Evolutionary conservation across 2,329 filamentous ascomycete species (phyloP).

Genomic region (Trichoderma sp.): DNA sequence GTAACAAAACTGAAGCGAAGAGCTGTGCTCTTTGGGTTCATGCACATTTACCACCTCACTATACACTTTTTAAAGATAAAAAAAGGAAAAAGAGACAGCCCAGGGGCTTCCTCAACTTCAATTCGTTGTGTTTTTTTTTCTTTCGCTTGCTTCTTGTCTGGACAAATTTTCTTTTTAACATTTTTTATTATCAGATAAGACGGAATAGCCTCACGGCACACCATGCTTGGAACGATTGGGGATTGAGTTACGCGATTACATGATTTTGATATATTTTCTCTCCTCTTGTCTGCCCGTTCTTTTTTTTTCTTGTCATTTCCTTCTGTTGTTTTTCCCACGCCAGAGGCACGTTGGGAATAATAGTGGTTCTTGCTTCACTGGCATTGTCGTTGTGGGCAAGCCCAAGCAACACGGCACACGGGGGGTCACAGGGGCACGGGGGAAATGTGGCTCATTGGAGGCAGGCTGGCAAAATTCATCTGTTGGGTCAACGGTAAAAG

Average conservation of each 20-base stretch:
- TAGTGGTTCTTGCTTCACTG: neutral
- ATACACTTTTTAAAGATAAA: neutral
- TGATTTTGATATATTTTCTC: slow-evolving; percentile 27
- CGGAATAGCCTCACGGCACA: slow-evolving; percentile 43
- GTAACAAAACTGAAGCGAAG: neutral
- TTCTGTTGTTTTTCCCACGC: neutral
- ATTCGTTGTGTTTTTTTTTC: slow-evolving; percentile 11
- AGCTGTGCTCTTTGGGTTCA: slow-evolving; percentile 11
- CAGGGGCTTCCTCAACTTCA: neutral
- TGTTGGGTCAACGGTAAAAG: slow-evolving; percentile 3
- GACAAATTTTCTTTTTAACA: neutral
- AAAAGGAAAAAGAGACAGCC: neutral
- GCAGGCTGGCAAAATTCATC: slow-evolving; percentile 3
- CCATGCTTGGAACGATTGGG: slow-evolving; percentile 29
- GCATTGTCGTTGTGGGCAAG: neutral
- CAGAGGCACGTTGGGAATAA: neutral
- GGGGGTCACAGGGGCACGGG: neutral
- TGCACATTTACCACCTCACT: neutral
- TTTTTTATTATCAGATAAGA: slow-evolving; percentile 38
- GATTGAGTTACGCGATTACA: slow-evolving; percentile 20
- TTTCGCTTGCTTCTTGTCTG: neutral
- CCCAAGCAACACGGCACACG: neutral
- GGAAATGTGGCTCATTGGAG: neutral
- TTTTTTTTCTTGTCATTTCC: neutral
- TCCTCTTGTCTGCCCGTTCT: neutral